These are phyloP conservation scores for Strigomonas galati DNA, from an alignment of 208 protist species.

Conservation along the genomic window DNA sequence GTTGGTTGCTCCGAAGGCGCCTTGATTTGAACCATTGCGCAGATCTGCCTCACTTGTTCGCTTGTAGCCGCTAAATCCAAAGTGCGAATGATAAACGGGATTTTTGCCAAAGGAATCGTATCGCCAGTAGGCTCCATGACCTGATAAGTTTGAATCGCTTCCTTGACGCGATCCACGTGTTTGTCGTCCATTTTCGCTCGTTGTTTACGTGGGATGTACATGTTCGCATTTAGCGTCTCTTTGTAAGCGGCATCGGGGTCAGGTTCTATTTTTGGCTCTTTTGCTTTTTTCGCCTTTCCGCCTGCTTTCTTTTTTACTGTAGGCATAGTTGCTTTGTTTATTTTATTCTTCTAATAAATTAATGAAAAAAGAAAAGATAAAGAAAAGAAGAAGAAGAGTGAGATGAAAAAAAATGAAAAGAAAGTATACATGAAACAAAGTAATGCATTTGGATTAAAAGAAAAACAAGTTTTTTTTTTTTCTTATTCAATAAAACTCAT, in stretches of 20 bases:
- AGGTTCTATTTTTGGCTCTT: slow-evolving; percentile 1
- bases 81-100: neutral
- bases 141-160: neutral
- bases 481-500: too few species aligned
- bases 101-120: slow-evolving; percentile 1
- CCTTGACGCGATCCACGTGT: neutral
- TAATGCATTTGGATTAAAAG: too few species aligned
- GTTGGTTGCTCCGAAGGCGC: neutral
- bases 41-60: slow-evolving; percentile 3
- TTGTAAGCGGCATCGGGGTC: slow-evolving; percentile 6
- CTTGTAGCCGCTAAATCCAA: neutral
- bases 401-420: neutral
- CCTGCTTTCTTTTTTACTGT: neutral
- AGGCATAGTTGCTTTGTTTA: slow-evolving; percentile 6
- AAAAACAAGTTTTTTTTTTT: slow-evolving; percentile 2
- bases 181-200: slow-evolving; percentile 19
- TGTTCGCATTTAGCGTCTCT: neutral
- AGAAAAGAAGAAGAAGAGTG: neutral
- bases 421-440: neutral
- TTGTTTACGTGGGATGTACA: slow-evolving; percentile 19
- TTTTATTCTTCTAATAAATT: neutral
- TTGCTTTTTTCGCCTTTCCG: slow-evolving; percentile 6
- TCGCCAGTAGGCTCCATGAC: neutral
- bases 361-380: neutral
- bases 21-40: neutral